Evolutionary conservation across 2,329 filamentous ascomycete genomes (phyloP), one percentile per base, ranked within the genome.

Genomic region (Karstenula rhodostoma): DNA sequence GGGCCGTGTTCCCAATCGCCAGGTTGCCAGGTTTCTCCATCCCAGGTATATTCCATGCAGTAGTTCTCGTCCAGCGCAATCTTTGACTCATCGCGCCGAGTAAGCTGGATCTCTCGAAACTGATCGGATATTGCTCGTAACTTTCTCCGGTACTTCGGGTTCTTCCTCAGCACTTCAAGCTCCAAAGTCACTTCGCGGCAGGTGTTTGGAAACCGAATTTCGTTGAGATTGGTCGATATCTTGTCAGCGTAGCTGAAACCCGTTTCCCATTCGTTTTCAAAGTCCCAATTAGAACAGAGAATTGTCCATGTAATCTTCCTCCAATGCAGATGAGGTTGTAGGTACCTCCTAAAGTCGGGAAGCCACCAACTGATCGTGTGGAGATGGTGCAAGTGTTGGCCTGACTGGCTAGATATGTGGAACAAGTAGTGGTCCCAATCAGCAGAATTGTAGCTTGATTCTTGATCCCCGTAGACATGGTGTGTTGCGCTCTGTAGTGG

Each of bases 401-500:
- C 69, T 13, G 58, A 62, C 35, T 71, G 71, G 13, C 61, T 64
- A 1, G 68, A 65, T 3, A 68, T 48, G 19, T 69, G 64, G 6
- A 68, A 67, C 4, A 68, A 56, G 23, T 68, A 66, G 46, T 73
- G 66, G 1, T 64, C 60, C 61, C 61, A 67, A 17, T 64, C 57
- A 1, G 58, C 54, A 2, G 52, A 60, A 4, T 69, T 63, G 22
- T 66, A 65, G 61, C 64, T 25, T 57, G 61, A 19, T 0, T 59
- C 60, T 1, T 61, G 52, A 13, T 64, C 48, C 1, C 63, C 32
- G 48, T 56, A 51, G 1, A 67, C 52, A 42, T 73, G 69, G 49
- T 75, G 71, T 0, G 74, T 75, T 0, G 72, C 56, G 44, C 70
- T 72, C 22, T 63, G 60, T 4, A 78, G 42, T 2, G 78, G 78